Conservation (phyloP, 495 filamentous ascomycete species). For the Penicillium cataractarum region DNA sequence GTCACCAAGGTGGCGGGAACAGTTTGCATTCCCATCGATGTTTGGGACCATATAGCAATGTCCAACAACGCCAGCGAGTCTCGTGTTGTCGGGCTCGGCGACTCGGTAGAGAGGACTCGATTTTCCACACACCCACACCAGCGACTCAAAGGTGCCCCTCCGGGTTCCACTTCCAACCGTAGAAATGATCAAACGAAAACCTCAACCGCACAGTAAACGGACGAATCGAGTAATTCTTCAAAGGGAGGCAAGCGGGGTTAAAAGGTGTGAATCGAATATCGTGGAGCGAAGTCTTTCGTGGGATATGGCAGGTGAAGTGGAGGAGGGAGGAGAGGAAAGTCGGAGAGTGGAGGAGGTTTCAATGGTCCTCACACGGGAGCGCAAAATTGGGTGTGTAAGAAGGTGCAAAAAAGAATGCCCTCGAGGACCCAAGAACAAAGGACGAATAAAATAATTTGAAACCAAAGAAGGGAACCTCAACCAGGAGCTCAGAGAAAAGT, state of each 20-base stretch:
- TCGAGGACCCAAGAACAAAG: slow-evolving; percentile 10
- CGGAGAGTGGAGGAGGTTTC: slow-evolving; percentile 14
- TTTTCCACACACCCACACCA: slow-evolving; percentile 21
- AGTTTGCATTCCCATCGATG: slow-evolving; percentile 51
- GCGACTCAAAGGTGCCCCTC: slow-evolving; percentile 27
- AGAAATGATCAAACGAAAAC: slow-evolving; percentile 10
- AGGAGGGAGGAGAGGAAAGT: background rate
- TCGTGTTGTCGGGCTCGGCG: slow-evolving; percentile 20
- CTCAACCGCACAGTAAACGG: slow-evolving; percentile 5
- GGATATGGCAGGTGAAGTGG: background rate
- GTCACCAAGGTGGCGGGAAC: slow-evolving; percentile 43
- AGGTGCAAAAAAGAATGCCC: background rate
- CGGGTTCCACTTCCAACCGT: slow-evolving; percentile 22
- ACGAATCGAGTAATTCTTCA: background rate
- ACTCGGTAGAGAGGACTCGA: slow-evolving; percentile 21
- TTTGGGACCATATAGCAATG: slow-evolving; percentile 49
- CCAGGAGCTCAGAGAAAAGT: slow-evolving; percentile 24
- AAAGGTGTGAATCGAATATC: background rate
- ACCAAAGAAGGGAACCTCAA: slow-evolving; percentile 24
- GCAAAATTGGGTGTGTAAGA: slow-evolving; percentile 23
- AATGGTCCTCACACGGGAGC: slow-evolving; percentile 10
- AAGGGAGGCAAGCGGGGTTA: background rate
- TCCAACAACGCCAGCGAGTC: slow-evolving; percentile 11
- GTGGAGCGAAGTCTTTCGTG: background rate
- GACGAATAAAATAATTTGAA: slow-evolving; percentile 1